These are phyloP conservation scores for Epichloe aotearoae DNA, from an alignment of 2,329 filamentous ascomycete genomes.

Conservation along the genomic window DNA sequence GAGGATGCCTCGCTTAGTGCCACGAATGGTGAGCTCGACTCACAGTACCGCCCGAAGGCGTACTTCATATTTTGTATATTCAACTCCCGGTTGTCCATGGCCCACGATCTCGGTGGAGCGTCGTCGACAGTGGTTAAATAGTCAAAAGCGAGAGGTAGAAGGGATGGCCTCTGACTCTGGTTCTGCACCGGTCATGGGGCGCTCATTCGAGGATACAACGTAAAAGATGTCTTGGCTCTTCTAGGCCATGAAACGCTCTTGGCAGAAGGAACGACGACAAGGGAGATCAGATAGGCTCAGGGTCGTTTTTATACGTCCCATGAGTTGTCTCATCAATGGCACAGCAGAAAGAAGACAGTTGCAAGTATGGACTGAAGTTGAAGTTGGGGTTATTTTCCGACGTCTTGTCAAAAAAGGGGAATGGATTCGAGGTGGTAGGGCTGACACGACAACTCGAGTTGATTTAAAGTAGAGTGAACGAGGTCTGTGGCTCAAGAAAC, in stretches of 20 bases:
- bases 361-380: neutral
- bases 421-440: conserved; percentile 1
- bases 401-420: neutral
- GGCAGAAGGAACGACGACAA: neutral
- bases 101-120: neutral
- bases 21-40: neutral
- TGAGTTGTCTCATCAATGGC: neutral
- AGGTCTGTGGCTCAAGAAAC: conserved; percentile 1
- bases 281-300: neutral
- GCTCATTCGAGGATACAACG: too few relatives aligned
- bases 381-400: neutral
- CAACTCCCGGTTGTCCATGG: neutral
- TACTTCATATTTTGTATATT: neutral
- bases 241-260: too few relatives aligned
- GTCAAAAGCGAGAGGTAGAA: neutral
- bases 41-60: neutral
- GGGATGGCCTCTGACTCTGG: neutral
- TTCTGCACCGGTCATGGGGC: neutral
- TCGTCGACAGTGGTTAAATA: neutral
- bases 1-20: conserved; percentile 1
- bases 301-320: neutral
- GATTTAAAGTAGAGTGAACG: neutral
- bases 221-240: neutral
- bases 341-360: neutral
- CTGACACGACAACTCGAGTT: conserved; percentile 3